Base-by-base conservation (phyloP, 495 filamentous ascomycete genomes). In the Sporormia fimetaria region DNA sequence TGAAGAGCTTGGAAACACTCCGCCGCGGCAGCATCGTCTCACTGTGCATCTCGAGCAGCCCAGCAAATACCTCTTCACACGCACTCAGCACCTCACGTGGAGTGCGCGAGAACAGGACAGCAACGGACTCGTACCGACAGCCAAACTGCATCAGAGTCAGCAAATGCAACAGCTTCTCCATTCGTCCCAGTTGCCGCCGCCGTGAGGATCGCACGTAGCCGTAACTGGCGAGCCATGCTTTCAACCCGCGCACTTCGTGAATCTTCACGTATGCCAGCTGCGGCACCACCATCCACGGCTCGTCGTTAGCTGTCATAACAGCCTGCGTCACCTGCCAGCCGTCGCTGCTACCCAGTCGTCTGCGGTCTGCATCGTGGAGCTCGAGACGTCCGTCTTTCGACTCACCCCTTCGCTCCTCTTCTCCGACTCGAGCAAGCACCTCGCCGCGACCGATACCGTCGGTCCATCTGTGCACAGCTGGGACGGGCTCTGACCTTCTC, bases 11-110 rank as follows among this genome's bases (percentile, higher is more conserved):
- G 20, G n/a, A n/a, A n/a, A n/a, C n/a, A n/a, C 16, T 12, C 9
- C 21, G 12, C 6, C 11, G 11, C 4, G 46, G 39, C 3, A 49
- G 15, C 18, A 18, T 25, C 15, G 46, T 49, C 21, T 39, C 25
- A 21, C 40, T 33, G 20, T 49, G 40, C 40, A 44, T 33, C 15
- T 49, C 23, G 9, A 37, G 21, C 1, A 49, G 20, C 5, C 20
- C 46, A 5, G 33, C 21, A 28, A 49, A 40, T 1, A 40, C 46
- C 14, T 49, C 46, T 11, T 24, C 18, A 33, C 46, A 49, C 6
- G 30, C 34, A n/a, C 16, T 36, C 20, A 35, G n/a, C 11, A 42
- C 38, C 20, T 36, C 7, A 21, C 39, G 30, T 12, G 45, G 45
- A 6, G 37, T 33, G 14, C 45, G 33, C 25, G 45, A 42, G 17